Percentiles rank a stretch among this genome's conserved stretches.
These are phyloP conservation scores for Baeospora myosura DNA, from an alignment of 1,284 basidiomycete species.

Conservation along the genomic window DNA sequence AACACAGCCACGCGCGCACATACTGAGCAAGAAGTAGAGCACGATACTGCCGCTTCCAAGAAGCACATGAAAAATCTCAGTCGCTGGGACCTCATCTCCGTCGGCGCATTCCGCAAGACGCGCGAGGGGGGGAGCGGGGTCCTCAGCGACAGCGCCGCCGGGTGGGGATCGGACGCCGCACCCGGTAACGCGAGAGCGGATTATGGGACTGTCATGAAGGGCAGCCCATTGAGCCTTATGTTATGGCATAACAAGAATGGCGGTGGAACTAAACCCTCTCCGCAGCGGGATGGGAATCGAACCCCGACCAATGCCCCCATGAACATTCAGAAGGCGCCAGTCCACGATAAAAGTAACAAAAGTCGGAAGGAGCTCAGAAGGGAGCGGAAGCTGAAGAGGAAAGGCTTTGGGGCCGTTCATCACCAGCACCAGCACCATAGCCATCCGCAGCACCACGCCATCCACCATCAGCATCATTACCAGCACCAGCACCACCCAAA, in stretches of 20 bases:
- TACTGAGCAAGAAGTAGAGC: slow-evolving; percentile 8
- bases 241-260: slow-evolving; percentile 41
- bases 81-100: slow-evolving; percentile 70
- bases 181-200: slow-evolving; percentile 29
- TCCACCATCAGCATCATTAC: slow-evolving; percentile 33
- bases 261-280: slow-evolving; percentile 32
- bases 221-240: slow-evolving; percentile 48
- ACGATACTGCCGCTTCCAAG: slow-evolving; percentile 11
- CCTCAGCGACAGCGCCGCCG: slow-evolving; percentile 28
- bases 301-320: slow-evolving; percentile 46
- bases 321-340: slow-evolving; percentile 20
- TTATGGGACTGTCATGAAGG: slow-evolving; percentile 42
- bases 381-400: slow-evolving; percentile 58
- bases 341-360: slow-evolving; percentile 28
- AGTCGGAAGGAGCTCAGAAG: slow-evolving; percentile 49
- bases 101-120: slow-evolving; percentile 65
- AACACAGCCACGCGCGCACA: too few relatives aligned
- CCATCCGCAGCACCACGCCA: slow-evolving; percentile 28
- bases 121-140: slow-evolving; percentile 35
- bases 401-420: slow-evolving; percentile 36
- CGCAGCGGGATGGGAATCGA: slow-evolving; percentile 40
- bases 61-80: slow-evolving; percentile 36
- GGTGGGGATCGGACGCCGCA: slow-evolving; percentile 28
- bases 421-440: slow-evolving; percentile 27
- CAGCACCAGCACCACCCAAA: slow-evolving; percentile 63